Base-by-base conservation (phyloP, 441 rosid species). In the Bruguiera hainesii region DNA sequence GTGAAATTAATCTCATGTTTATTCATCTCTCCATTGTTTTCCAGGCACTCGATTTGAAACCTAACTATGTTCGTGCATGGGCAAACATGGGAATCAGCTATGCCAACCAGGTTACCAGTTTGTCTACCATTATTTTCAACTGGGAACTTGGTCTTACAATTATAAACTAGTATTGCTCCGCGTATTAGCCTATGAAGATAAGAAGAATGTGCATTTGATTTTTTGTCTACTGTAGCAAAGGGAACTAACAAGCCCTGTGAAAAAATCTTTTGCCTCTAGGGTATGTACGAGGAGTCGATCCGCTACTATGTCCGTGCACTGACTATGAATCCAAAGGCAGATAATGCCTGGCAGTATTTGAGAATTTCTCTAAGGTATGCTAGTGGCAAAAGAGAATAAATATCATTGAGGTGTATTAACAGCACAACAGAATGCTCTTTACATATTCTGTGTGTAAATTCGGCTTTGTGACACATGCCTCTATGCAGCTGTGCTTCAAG, bases 31-130 rank as follows among this genome's bases (percentile, higher is more conserved):
- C 67, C 68, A 21, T 74, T 71, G 50, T 66, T 60, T 69, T 72
- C 65, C 81, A 95, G 99, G 99, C 99, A 63, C 80, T 95, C 68
- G 97, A 95, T 83, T 84, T 95, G 89, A 95, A 95, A 85, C 99
- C 99, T 56, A 95, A 95, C 67, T 95, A 95, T 71, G 98, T 95
- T 70, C 99, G 99, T 29, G 99, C 99, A 21, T 95, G 99, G 99
- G 98, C 99, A 75, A 95, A 95, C 84, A 92, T 95, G 97, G 99
- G 99, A 65, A 95, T 95, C 77, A 95, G 99, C 79, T 95, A 84
- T 63, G 99, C 99, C 67, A 95, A 95, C 82, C 98, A 95, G 99
- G 98, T 95, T 42, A 35, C 48, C 70, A 42, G 61, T 64, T 63
- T 56, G 64, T 48, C 66, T 46, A 42, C 25, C 21, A 10, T 55